Evolutionary conservation across 495 filamentous ascomycete species (phyloP), one percentile per base, ranked within the genome.

Genomic region (Xylaria palmicola): DNA sequence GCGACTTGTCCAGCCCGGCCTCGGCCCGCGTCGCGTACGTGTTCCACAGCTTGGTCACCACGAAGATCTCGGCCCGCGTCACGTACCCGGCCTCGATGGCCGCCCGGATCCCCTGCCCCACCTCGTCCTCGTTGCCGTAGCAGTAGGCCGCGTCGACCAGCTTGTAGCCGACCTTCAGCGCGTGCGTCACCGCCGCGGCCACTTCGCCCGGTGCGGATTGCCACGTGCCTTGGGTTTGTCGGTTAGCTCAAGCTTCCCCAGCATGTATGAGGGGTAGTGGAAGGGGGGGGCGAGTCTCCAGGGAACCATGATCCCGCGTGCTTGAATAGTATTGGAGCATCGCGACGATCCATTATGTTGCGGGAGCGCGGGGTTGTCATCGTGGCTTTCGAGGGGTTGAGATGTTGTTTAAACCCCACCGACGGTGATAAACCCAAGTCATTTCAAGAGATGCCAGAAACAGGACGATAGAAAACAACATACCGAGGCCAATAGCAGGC

Each of bases 1-100:
- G 77, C 62, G 85, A 88, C 73, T 85, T 81, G 60, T 93, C 83
- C 17, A 95, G 74, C 2, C 81, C 85, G 49, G 86, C 75, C 72
- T 88, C 85, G 15, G 87, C 85, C 1, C 86, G 79, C 9, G 79
- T 81, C 70, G 87, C 86, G 73, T 87, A 93, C 19, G 90, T 91
- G 65, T 84, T 87, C 91, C 90, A 94, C 30, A 94, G 75, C 75
- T 96, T 96, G 26, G 85, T 88, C 45, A 89, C 90, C 41, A 96
- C 84, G 74, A 93, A 96, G 43, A 94, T 74, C 55, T 93, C 88
- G 72, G 90, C 85, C 45, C 91, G 79, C 77, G 85, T 89, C 41
- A 90, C 80, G 36, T 82, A 79, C 1, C 88, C 88, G 1, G 78
- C 68, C 7, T 74, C 82, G 65, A 95, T 86, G 13, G 88, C 91